Conservation (phyloP, 306 rosid genomes). For the Begonia masoniana region DNA sequence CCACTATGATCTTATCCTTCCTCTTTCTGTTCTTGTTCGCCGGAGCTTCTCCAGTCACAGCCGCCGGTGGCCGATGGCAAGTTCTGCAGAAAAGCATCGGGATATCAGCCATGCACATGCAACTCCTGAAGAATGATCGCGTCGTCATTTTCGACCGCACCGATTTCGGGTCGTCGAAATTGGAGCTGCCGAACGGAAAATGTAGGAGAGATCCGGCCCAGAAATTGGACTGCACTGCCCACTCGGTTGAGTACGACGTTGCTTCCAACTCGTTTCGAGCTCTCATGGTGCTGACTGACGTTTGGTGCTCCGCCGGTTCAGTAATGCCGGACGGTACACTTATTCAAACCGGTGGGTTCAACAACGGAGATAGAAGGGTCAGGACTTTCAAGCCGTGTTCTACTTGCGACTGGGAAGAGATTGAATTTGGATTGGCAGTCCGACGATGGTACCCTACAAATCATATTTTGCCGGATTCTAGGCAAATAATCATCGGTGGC, state of each 20-base stretch:
- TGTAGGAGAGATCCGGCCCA: slow-evolving; percentile 17
- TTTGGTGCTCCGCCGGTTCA: slow-evolving; percentile 86
- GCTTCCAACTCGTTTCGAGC: slow-evolving; percentile 38
- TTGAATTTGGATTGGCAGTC: slow-evolving; percentile 22
- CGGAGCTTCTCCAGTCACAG: background rate
- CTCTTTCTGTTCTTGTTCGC: no score
- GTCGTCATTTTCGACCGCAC: slow-evolving; percentile 66
- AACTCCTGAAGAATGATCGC: slow-evolving; percentile 40
- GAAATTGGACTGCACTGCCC: slow-evolving; percentile 57
- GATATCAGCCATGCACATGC: slow-evolving; percentile 75
- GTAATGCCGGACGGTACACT: slow-evolving; percentile 66
- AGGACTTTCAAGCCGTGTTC: slow-evolving; percentile 38
- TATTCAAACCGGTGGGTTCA: slow-evolving; percentile 48
- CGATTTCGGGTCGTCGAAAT: slow-evolving; percentile 37
- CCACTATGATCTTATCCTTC: no score
- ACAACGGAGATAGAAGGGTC: slow-evolving; percentile 27
- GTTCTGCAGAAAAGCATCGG: slow-evolving; percentile 41
- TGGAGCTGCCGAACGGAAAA: slow-evolving; percentile 30
- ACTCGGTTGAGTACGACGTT: slow-evolving; percentile 65
- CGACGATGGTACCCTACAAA: slow-evolving; percentile 65
- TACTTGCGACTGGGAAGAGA: slow-evolving; percentile 50
- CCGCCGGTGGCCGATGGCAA: slow-evolving; percentile 53
- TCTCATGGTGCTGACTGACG: slow-evolving; percentile 38
- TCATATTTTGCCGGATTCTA: slow-evolving; percentile 37
- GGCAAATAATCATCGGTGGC: slow-evolving; percentile 65